phyloP scores from a whole-genome alignment of 1,284 basidiomycete species.

The Moesziomyces sp. region DNA sequence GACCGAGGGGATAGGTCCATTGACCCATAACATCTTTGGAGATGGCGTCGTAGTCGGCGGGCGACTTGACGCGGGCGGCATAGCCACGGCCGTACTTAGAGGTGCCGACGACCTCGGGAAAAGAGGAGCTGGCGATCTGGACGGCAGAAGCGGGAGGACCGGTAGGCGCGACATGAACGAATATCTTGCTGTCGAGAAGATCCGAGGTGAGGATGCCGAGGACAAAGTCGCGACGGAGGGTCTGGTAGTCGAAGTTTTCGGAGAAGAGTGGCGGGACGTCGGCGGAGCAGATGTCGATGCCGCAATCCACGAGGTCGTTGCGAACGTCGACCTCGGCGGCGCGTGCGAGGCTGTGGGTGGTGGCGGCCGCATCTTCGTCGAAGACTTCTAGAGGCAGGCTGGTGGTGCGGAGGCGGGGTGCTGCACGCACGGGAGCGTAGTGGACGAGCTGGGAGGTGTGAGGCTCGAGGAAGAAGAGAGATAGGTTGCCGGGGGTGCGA shows the following conservation, averaged over 20 bases:
- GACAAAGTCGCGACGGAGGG: slow-evolving; percentile 90
- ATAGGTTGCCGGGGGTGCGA: slow-evolving; percentile 53
- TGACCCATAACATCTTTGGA: slow-evolving; percentile 86
- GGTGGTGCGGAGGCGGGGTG: slow-evolving; percentile 49
- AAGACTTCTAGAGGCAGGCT: slow-evolving; percentile 63
- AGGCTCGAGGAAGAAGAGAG: slow-evolving; percentile 56
- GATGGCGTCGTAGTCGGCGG: slow-evolving; percentile 60
- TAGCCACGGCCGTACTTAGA: slow-evolving; percentile 79
- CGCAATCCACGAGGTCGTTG: slow-evolving; percentile 87
- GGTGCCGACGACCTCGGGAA: slow-evolving; percentile 74
- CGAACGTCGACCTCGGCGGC: slow-evolving; percentile 78
- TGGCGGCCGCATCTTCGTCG: slow-evolving; percentile 45
- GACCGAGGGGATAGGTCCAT: slow-evolving; percentile 94
- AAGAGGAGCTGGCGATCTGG: slow-evolving; percentile 71
- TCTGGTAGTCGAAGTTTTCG: slow-evolving; percentile 98
- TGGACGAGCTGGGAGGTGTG: slow-evolving; percentile 66
- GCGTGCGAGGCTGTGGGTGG: slow-evolving; percentile 32
- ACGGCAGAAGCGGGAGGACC: slow-evolving; percentile 35
- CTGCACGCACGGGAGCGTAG: slow-evolving; percentile 64
- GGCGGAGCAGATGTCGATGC: slow-evolving; percentile 74
- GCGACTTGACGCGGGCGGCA: slow-evolving; percentile 56
- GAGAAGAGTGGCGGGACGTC: slow-evolving; percentile 95
- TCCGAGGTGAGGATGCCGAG: slow-evolving; percentile 96
- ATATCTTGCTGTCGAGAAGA: slow-evolving; percentile 92
- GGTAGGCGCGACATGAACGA: slow-evolving; percentile 79